phyloP scores from a whole-genome alignment of 2,329 filamentous ascomycete species.

The Monilinia fructigena region DNA sequence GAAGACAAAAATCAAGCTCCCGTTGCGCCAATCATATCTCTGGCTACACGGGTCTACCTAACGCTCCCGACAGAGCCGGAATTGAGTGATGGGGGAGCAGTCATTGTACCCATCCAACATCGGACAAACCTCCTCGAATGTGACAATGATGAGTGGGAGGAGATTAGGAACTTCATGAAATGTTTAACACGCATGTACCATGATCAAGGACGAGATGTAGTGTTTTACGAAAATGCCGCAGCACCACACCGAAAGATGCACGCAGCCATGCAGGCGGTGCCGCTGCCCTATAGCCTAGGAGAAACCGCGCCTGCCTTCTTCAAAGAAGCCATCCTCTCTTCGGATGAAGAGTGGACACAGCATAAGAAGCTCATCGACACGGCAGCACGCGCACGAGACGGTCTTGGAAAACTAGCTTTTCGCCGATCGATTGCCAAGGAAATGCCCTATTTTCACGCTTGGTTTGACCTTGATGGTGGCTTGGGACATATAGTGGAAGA shows the following conservation, averaged over 20 bases:
- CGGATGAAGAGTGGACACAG: conserved; percentile 93
- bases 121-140: conserved; percentile 91
- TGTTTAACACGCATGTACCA: conserved; percentile 90
- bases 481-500: conserved; percentile 93
- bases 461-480: conserved; percentile 90
- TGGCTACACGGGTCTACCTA: conserved; percentile 82
- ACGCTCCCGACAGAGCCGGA: conserved; percentile 90
- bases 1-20: conserved; percentile 77
- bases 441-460: conserved; percentile 98
- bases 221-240: conserved; percentile 98
- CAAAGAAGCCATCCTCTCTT: conserved; percentile 82
- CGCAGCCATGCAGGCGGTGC: conserved; percentile 81
- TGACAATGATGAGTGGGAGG: conserved; percentile 99
- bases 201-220: conserved; percentile 83
- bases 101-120: conserved; percentile 87
- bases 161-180: conserved; percentile 99
- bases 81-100: conserved; percentile 75
- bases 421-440: conserved; percentile 82
- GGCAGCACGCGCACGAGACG: conserved; percentile 59
- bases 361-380: conserved; percentile 96
- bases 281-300: conserved; percentile 86
- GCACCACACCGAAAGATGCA: conserved; percentile 74
- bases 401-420: conserved; percentile 78
- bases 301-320: conserved; percentile 94
- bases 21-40: conserved; percentile 78